Evolutionary conservation across 345 rosid genomes (phyloP).

Genomic region (Balakata baccata): DNA sequence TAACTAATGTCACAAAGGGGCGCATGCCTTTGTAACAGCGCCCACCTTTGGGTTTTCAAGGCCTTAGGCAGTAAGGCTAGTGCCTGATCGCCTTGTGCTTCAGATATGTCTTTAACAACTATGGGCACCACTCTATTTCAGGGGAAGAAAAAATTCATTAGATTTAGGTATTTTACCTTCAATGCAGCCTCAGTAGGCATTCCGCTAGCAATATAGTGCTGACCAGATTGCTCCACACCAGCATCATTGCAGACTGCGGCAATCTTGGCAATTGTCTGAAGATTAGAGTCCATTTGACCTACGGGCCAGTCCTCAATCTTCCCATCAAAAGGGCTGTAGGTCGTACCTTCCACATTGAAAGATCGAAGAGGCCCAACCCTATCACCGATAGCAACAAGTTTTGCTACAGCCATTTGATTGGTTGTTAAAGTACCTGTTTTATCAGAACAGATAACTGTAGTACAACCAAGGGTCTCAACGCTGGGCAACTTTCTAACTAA

Average conservation of each 20-base stretch:
- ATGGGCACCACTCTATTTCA: neutral
- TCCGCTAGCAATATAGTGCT: conserved; percentile 63
- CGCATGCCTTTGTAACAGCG: too few species aligned
- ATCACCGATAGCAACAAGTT: conserved; percentile 83
- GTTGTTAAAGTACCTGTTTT: conserved; percentile 95
- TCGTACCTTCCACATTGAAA: conserved; percentile 78
- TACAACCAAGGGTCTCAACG: conserved; percentile 94
- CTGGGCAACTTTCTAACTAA: conserved; percentile 89
- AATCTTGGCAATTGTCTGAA: conserved; percentile 82
- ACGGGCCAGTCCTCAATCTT: conserved; percentile 65
- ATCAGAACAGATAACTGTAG: conserved; percentile 89
- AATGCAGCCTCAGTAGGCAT: conserved; percentile 97
- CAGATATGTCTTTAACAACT: too few species aligned
- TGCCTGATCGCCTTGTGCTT: too few species aligned
- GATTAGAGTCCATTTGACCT: conserved; percentile 78
- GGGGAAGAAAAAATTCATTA: neutral
- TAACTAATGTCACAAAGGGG: too few species aligned
- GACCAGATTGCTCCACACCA: conserved; percentile 60
- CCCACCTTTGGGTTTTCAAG: too few species aligned
- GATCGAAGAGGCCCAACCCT: conserved; percentile 59
- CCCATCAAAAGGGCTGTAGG: conserved; percentile 82
- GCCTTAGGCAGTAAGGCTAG: too few species aligned
- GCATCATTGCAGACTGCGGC: conserved; percentile 92
- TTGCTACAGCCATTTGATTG: conserved; percentile 84
- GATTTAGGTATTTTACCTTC: conserved; percentile 48